Percentiles rank a stretch among this genome's conserved stretches.
phyloP scores from a whole-genome alignment of 257 asterid genomes.

The Nicotiana attenuata region DNA sequence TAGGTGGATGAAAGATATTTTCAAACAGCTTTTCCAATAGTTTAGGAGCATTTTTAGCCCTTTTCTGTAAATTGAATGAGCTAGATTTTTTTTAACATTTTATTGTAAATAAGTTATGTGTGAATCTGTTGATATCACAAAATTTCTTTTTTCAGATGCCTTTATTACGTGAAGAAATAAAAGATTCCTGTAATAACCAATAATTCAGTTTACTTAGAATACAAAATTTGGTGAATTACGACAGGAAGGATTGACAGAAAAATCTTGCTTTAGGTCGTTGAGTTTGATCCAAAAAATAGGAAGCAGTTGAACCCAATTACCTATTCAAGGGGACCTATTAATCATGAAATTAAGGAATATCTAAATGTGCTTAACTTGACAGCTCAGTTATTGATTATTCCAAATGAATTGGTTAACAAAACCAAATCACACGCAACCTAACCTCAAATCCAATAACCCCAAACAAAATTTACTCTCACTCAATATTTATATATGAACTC shows the following conservation, averaged over 20 bases:
- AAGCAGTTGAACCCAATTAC: not conserved
- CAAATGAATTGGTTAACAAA: not conserved
- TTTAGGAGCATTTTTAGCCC: too few species aligned
- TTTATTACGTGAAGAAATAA: too few species aligned
- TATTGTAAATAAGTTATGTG: not conserved
- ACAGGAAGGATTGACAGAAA: not conserved
- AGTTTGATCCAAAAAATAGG: not conserved
- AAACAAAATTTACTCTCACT: not conserved
- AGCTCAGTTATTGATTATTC: not conserved
- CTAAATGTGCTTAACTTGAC: slow-evolving; percentile 23
- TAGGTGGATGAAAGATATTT: too few species aligned
- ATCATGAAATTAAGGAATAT: not conserved
- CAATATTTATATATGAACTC: too few species aligned
- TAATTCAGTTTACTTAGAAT: not conserved
- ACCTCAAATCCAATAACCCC: not conserved
- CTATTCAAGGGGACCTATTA: not conserved
- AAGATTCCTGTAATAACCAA: not conserved
- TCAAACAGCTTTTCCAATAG: too few species aligned
- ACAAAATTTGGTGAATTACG: not conserved
- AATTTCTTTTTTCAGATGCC: not conserved
- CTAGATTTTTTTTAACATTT: not conserved
- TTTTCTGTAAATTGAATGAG: too few species aligned
- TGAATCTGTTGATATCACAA: not conserved
- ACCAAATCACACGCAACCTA: slow-evolving; percentile 5
- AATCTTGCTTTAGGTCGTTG: not conserved